phyloP scores from a whole-genome alignment of 148 eudicot genomes.

The Rhododendron molle region DNA sequence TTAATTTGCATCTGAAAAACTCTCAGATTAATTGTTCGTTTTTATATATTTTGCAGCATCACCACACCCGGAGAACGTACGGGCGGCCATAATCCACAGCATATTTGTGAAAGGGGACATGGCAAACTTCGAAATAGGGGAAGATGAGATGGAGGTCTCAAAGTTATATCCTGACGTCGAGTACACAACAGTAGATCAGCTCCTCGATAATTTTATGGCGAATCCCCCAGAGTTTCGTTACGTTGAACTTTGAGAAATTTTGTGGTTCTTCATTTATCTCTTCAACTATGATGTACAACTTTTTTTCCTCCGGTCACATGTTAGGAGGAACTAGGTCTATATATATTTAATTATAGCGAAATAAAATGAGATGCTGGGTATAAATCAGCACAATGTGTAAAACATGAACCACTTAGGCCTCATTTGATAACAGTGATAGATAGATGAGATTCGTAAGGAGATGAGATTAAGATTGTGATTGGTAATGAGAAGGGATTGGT shows the following conservation, averaged over 20 bases:
- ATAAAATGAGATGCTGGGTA: too few relatives aligned
- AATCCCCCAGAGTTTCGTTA: not conserved
- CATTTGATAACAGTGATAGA: too few relatives aligned
- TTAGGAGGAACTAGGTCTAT: not conserved
- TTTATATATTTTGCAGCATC: conserved; percentile 9
- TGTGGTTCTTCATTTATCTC: not conserved
- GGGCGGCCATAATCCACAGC: conserved; percentile 11
- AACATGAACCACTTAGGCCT: too few relatives aligned
- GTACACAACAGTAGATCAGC: not conserved
- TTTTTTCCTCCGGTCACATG: too few relatives aligned
- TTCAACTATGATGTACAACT: not conserved
- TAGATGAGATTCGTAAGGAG: too few relatives aligned
- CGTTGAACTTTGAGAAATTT: not conserved
- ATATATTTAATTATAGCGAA: not conserved
- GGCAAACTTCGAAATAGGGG: not conserved
- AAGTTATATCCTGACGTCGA: conserved; percentile 10
- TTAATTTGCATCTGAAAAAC: not conserved
- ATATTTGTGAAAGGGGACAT: conserved; percentile 18
- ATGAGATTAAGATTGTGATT: too few relatives aligned
- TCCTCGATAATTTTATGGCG: not conserved
- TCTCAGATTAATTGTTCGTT: not conserved
- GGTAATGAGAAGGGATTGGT: too few relatives aligned
- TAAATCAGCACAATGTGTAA: too few relatives aligned
- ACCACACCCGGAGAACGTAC: conserved; percentile 6
- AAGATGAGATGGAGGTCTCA: conserved; percentile 8